A percentile compares a stretch with the other conserved stretches of the same genome.
These are phyloP conservation scores for Yamadazyma dendronema DNA, from an alignment of 1,139 yeast species.

Conservation along the genomic window DNA sequence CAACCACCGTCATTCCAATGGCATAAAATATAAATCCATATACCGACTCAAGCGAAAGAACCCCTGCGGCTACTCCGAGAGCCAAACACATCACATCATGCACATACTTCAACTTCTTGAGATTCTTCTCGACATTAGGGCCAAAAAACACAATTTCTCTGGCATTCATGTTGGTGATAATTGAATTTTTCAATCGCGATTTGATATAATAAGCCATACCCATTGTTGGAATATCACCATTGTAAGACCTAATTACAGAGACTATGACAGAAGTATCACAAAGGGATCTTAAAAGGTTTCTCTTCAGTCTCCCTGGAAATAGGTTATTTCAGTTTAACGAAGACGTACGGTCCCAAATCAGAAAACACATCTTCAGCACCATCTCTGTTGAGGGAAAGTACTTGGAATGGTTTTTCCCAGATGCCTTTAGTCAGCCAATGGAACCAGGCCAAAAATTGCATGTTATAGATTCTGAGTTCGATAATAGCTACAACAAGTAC, in stretches of 20 bases:
- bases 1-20: slow-evolving; percentile 44
- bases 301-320: slow-evolving; percentile 33
- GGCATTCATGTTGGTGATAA: slow-evolving; percentile 7
- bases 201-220: too few relatives aligned
- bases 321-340: slow-evolving; percentile 35
- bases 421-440: slow-evolving; percentile 18
- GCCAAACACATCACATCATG: slow-evolving; percentile 67
- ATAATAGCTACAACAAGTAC: slow-evolving; percentile 35
- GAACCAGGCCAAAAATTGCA: slow-evolving; percentile 13
- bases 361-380: slow-evolving; percentile 51
- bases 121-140: slow-evolving; percentile 33
- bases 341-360: slow-evolving; percentile 37
- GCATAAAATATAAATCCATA: slow-evolving; percentile 63
- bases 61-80: slow-evolving; percentile 72
- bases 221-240: neutral
- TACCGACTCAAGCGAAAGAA: slow-evolving; percentile 63
- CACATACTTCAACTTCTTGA: slow-evolving; percentile 46
- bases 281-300: slow-evolving; percentile 22
- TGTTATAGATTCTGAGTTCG: slow-evolving; percentile 32
- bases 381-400: slow-evolving; percentile 51
- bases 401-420: slow-evolving; percentile 51
- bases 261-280: neutral
- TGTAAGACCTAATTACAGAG: neutral
- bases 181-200: too few relatives aligned
- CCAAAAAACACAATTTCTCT: slow-evolving; percentile 16